These are phyloP conservation scores for Cercospora sp. DNA, from an alignment of 2,329 filamentous ascomycete genomes.

Conservation along the genomic window DNA sequence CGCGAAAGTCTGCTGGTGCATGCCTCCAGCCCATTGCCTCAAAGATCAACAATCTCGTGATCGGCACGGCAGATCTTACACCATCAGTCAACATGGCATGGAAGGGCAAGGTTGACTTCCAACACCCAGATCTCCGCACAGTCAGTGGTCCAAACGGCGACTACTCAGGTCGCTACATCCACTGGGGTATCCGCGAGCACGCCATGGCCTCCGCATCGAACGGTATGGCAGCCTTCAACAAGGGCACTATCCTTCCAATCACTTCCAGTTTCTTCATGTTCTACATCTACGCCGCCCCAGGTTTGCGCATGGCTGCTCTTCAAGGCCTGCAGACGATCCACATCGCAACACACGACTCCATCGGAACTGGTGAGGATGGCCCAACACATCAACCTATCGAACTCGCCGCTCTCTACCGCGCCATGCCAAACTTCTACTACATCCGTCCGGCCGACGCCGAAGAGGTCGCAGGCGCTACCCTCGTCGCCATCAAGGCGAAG, in stretches of 20 bases:
- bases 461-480: conserved; percentile 46
- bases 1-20: conserved; percentile 52
- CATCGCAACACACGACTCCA: conserved; percentile 43
- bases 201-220: conserved; percentile 59
- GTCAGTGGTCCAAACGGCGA: conserved; percentile 55
- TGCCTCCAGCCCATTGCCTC: conserved; percentile 42
- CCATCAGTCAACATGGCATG: conserved; percentile 43
- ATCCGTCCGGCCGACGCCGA: conserved; percentile 42
- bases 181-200: conserved; percentile 62
- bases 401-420: conserved; percentile 40
- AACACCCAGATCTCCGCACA: conserved; percentile 40
- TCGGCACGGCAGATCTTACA: conserved; percentile 42
- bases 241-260: conserved; percentile 41
- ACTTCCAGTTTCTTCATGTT: conserved; percentile 45
- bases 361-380: conserved; percentile 42
- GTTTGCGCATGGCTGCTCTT: conserved; percentile 42
- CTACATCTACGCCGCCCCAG: conserved; percentile 43
- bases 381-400: conserved; percentile 44
- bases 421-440: conserved; percentile 44
- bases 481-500: conserved; percentile 44
- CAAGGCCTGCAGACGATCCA: conserved; percentile 42
- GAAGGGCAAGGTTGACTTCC: conserved; percentile 54
- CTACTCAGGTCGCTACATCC: conserved; percentile 53
- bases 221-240: conserved; percentile 41
- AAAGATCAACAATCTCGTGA: conserved; percentile 39